phyloP scores from a whole-genome alignment of 2,329 filamentous ascomycete genomes.

The Nothopassalora personata region DNA sequence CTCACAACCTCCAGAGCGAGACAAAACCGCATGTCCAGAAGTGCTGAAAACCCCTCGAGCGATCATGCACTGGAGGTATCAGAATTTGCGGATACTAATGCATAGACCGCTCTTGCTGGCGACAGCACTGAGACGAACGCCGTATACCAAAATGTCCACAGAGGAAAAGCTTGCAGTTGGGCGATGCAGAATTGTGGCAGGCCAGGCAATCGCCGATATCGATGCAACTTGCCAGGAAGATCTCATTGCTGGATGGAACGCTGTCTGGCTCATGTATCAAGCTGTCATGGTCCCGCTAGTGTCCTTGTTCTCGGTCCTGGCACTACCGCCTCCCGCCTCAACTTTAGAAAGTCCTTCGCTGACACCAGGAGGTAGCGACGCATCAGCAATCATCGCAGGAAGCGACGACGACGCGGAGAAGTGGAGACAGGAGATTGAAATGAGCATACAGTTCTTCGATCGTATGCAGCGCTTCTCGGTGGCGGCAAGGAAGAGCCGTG shows the following conservation, averaged over 20 bases:
- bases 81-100: conserved; percentile 70
- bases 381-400: conserved; percentile 9
- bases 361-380: conserved; percentile 44
- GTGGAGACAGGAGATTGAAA: conserved; percentile 40
- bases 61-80: conserved; percentile 78
- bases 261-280: conserved; percentile 76
- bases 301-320: conserved; percentile 52
- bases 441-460: conserved; percentile 40
- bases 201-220: conserved; percentile 67
- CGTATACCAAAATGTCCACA: conserved; percentile 47
- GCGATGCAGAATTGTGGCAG: conserved; percentile 64
- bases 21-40: conserved; percentile 51
- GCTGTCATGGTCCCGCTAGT: conserved; percentile 74
- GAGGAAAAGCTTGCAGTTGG: conserved; percentile 65
- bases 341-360: conserved; percentile 40
- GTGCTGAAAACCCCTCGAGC: conserved; percentile 64
- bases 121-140: conserved; percentile 52
- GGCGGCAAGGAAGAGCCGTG: conserved; percentile 40
- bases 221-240: conserved; percentile 64
- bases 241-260: conserved; percentile 75
- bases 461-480: conserved; percentile 41
- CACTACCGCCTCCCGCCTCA: conserved; percentile 6
- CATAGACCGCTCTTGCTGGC: conserved; percentile 67
- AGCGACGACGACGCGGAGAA: conserved; percentile 33
- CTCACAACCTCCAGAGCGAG: conserved; percentile 57